phyloP scores from a whole-genome alignment of 139 green algal genomes.

The Zygnema circumcarinatum region DNA sequence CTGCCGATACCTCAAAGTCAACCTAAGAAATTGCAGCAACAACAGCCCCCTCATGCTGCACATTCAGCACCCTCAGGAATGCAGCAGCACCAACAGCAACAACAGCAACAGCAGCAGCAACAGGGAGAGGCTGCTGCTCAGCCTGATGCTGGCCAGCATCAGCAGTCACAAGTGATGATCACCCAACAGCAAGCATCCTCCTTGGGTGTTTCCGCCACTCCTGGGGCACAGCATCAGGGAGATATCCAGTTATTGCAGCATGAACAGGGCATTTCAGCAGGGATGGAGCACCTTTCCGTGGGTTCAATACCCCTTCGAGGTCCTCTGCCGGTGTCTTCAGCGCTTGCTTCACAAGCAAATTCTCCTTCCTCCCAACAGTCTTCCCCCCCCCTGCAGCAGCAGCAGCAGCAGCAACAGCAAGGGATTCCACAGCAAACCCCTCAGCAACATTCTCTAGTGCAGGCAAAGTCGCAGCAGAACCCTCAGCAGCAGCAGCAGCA shows the following conservation, averaged over 20 bases:
- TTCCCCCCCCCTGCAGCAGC: not conserved
- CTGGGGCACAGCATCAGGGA: not conserved
- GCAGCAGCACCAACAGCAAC: not conserved
- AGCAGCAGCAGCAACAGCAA: slow-evolving; percentile 32
- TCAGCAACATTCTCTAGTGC: not conserved
- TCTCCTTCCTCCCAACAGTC: not conserved
- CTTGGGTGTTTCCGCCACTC: no score
- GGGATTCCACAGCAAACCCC: slow-evolving; percentile 1
- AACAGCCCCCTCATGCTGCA: not conserved
- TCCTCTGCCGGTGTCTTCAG: not conserved
- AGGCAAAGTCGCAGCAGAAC: not conserved
- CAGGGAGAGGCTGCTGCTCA: not conserved
- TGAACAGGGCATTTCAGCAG: not conserved
- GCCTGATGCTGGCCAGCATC: not conserved
- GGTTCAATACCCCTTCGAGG: slow-evolving; percentile 12
- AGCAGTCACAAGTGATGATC: not conserved
- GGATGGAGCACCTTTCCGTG: slow-evolving; percentile 14
- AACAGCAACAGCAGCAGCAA: not conserved
- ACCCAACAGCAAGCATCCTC: not conserved
- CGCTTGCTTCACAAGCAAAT: not conserved
- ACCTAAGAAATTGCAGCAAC: not conserved
- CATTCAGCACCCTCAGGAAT: not conserved
- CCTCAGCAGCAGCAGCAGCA: not conserved
- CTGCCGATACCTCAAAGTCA: not conserved
- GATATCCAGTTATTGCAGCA: slow-evolving; percentile 7